phyloP scores from a whole-genome alignment of 2,329 filamentous ascomycete genomes.

The Calonectria hawksworthii region DNA sequence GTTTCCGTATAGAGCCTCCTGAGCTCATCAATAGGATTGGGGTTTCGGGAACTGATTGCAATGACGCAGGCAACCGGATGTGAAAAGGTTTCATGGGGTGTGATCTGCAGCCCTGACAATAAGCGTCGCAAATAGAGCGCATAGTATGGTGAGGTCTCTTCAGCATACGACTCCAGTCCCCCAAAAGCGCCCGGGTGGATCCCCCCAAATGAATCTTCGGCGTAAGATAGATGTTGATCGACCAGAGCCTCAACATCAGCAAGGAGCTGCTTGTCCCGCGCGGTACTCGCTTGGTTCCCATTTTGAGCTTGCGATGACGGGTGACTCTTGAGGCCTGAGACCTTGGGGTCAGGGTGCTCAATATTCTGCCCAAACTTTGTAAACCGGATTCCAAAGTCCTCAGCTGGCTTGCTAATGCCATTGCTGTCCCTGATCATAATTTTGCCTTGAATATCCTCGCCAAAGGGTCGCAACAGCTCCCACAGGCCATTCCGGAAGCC shows the following conservation, averaged over 20 bases:
- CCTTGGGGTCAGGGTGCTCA: conserved; percentile 62
- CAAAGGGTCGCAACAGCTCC: conserved; percentile 90
- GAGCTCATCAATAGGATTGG: conserved; percentile 87
- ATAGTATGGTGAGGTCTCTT: conserved; percentile 82
- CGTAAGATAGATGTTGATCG: conserved; percentile 82
- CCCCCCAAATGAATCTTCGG: conserved; percentile 71
- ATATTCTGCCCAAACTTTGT: conserved; percentile 75
- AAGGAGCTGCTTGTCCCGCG: conserved; percentile 55
- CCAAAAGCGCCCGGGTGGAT: conserved; percentile 54
- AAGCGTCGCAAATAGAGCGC: conserved; percentile 86
- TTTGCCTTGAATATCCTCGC: conserved; percentile 88
- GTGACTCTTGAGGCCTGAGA: conserved; percentile 45
- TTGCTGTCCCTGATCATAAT: conserved; percentile 92
- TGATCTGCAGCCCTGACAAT: conserved; percentile 82
- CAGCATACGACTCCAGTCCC: conserved; percentile 59
- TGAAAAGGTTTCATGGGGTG: conserved; percentile 91
- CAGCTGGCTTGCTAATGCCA: conserved; percentile 84
- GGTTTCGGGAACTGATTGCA: conserved; percentile 91
- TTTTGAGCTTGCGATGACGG: conserved; percentile 56
- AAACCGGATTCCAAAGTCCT: conserved; percentile 93
- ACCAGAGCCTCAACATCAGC: conserved; percentile 84
- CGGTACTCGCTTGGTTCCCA: conserved; percentile 45
- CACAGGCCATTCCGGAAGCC: conserved; percentile 87
- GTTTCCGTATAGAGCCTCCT: conserved; percentile 87
- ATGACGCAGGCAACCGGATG: conserved; percentile 96